Conservation (phyloP, 768 basidiomycete species). For the Chalciporus piperatus region DNA sequence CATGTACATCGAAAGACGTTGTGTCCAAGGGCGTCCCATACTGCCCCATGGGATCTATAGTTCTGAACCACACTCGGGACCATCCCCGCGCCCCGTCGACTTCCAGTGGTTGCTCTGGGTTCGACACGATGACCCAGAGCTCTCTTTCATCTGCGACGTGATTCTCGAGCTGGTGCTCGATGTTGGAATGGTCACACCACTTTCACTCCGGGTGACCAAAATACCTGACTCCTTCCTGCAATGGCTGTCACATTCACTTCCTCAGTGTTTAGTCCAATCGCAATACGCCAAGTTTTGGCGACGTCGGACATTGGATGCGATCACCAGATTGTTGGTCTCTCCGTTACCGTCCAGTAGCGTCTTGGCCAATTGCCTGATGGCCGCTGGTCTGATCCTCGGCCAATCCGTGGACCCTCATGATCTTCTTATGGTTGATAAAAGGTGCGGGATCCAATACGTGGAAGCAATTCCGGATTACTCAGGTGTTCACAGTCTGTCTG, state of each 20-base stretch:
- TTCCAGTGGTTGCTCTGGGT: conserved; percentile 5
- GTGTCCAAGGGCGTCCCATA: not conserved
- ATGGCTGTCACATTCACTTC: conserved; percentile 7
- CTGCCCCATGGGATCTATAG: not conserved
- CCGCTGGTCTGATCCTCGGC: conserved; percentile 6
- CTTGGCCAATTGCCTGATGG: conserved; percentile 8
- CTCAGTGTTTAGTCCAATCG: not conserved
- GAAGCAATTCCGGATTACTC: not conserved
- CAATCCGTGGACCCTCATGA: conserved; percentile 4
- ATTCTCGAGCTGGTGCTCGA: conserved; percentile 1
- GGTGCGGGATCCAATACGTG: not conserved
- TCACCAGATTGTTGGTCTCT: conserved; percentile 1
- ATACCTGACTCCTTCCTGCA: not conserved
- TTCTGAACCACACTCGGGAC: not conserved
- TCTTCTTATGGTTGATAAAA: conserved; percentile 8
- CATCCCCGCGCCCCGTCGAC: not conserved
- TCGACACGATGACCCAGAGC: conserved; percentile 3
- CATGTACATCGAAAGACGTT: conserved; percentile 4
- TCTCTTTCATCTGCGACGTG: conserved; percentile 4
- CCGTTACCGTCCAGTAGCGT: conserved; percentile 1
- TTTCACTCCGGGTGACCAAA: not conserved
- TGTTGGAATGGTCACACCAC: conserved; percentile 1
- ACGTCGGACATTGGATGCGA: not conserved
- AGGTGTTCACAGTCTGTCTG: not conserved
- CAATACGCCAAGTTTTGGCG: not conserved